Evolutionary conservation across 2,329 filamentous ascomycete species (phyloP).

Genomic region (Colletotrichum filicis): DNA sequence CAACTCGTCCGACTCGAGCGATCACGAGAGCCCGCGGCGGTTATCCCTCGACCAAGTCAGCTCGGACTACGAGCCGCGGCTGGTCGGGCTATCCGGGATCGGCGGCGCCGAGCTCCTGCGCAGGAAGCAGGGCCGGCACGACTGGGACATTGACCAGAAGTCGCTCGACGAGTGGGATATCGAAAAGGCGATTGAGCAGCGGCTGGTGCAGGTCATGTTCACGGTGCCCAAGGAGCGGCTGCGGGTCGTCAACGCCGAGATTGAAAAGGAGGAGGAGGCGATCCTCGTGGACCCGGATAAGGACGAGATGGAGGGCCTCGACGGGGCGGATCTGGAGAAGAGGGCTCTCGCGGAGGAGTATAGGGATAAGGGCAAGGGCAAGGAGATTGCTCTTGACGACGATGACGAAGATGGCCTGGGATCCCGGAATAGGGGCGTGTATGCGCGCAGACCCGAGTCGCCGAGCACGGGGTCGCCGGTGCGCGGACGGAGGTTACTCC

Average conservation of each 20-base stretch:
- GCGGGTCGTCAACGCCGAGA: constrained; percentile 87
- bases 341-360: constrained; percentile 7
- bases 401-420: not conserved
- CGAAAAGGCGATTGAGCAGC: constrained; percentile 75
- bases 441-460: constrained; percentile 17
- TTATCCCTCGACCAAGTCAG: constrained; percentile 47
- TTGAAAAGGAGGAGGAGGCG: constrained; percentile 54
- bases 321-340: constrained; percentile 5
- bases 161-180: constrained; percentile 78
- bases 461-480: constrained; percentile 23
- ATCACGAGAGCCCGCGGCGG: constrained; percentile 35
- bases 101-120: constrained; percentile 57
- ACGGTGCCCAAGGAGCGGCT: constrained; percentile 89
- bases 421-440: not conserved
- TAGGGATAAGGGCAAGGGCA: constrained; percentile 32
- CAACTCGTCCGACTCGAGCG: constrained; percentile 42
- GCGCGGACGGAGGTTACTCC: constrained; percentile 29
- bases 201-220: constrained; percentile 87
- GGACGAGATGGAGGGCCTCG: constrained; percentile 36
- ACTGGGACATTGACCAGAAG: constrained; percentile 68
- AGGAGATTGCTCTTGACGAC: constrained; percentile 6
- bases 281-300: constrained; percentile 55
- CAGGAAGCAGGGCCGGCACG: constrained; percentile 65
- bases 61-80: constrained; percentile 56
- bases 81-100: constrained; percentile 58